Evolutionary conservation across 1,284 basidiomycete genomes (phyloP), one percentile per base, ranked within the genome.

Genomic region (Papiliotrema nemorosa): DNA sequence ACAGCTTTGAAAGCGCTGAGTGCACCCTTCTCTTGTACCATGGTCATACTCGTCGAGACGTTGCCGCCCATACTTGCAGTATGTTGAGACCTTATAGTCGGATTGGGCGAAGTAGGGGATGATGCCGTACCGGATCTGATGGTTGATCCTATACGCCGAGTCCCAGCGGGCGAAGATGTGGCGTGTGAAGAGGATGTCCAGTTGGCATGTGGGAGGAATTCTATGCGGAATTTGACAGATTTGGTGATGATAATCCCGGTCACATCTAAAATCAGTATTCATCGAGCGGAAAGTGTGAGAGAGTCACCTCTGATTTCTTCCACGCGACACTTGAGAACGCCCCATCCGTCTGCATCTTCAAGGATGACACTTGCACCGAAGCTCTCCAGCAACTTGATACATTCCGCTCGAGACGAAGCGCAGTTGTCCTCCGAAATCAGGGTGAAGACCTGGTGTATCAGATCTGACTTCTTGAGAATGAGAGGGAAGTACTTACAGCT

Each of bases 1-100:
- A 91, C 78, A 12, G 79, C 76, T 69, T 84, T 84, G 77, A 93
- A 91, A 44, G 86, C 85, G 54, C 86, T 84, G 64, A 86, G 77
- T 3, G 89, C 86, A 14, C 91, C 91, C 73, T 90, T 93, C 78
- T 94, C 91, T 60, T 90, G 86, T 21, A 88, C 79, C 66, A 93
- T 78, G 39, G 84, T 81, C 56, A 93, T 70, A 40, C 78, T 78
- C 4, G 86, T 82, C 46, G 77, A 73, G 13, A 52, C 51, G 25
- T 18, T 44, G 57, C 44, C 34, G 20, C 16, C n/a, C n/a, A n/a
- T n/a, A n/a, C n/a, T n/a, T n/a, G n/a, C n/a, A n/a, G n/a, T n/a
- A n/a, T n/a, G 6, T 18, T 20, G 25, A 22, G 14, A 18, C 7
- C 22, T 39, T 12, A 22, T 34, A 16, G 31, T 34, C 18, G 14